Evolutionary conservation across 2,329 filamentous ascomycete species (phyloP), one percentile per base, ranked within the genome.

Genomic region (Venturiaceae sp.): DNA sequence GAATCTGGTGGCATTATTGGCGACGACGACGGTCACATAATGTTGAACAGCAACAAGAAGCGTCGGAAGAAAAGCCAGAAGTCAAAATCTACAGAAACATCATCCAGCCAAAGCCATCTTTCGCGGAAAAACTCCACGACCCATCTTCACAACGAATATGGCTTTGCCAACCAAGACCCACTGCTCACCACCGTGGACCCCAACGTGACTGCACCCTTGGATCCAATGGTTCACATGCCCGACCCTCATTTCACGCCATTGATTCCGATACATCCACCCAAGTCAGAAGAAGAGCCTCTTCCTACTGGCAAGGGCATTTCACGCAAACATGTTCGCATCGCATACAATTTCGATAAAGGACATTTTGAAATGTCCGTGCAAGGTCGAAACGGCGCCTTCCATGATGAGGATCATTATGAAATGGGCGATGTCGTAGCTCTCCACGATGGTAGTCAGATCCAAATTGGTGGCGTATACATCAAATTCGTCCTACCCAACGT

Each of bases 251-350:
- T 57, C 47, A 57, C 44, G 9, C 83, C 85, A 3, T 80, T 88
- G 60, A 79, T 91, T 53, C 83, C 83, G 34, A 88, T 92, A 47
- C 88, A 91, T 68, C 88, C 87, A 3, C 83, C 83, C 0, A 80
- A 81, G 34, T 53, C 55, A n/a, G 59, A 56, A 9, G 60, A 53
- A 33, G 60, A 63, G 5, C 62, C 60, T 16, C 53, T 59, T 1
- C 80, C 80, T 5, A 76, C 82, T 53, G 82, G 83, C 61, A 88
- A 87, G 66, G 82, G 81, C 55, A 91, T 92, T 58, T 92, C 88
- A 3, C 78, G 87, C 61, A 77, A 86, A 64, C 88, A 92, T 68
- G 75, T 89, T 53, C 85, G 84, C 65, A 89, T 92, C 64, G 76
- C 81, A 52, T 92, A 85, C 72, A 87, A 88, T 65, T 77, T 81